A percentile compares a stretch with the other conserved stretches of the same genome.
These are phyloP conservation scores for Calocybe indica DNA, from an alignment of 768 basidiomycete genomes.

Conservation along the genomic window DNA sequence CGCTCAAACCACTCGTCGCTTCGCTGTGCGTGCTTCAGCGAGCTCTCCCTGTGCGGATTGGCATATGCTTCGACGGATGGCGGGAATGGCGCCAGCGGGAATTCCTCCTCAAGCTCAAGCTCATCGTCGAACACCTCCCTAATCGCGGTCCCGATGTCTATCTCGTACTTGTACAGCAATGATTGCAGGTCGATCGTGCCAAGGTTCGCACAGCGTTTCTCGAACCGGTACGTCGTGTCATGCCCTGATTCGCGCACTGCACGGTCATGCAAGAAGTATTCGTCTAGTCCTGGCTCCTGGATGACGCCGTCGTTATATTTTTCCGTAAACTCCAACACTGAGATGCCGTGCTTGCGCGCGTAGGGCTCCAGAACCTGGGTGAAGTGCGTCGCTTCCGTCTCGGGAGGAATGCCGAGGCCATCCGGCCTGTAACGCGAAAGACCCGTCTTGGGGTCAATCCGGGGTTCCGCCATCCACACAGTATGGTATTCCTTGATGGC, in stretches of 20 bases:
- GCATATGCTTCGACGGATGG: conserved; percentile 68
- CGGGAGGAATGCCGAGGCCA: conserved; percentile 93
- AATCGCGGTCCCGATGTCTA: conserved; percentile 98
- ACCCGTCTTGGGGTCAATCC: conserved; percentile 91
- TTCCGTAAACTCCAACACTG: conserved; percentile 94
- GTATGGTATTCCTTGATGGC: conserved; percentile 99
- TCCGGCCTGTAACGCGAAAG: conserved; percentile 92
- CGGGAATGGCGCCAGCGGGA: conserved; percentile 88
- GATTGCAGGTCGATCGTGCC: conserved; percentile 96
- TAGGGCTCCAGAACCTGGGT: conserved; percentile 96
- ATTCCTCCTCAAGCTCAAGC: conserved; percentile 89
- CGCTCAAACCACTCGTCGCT: conserved; percentile 93
- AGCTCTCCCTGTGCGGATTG: conserved; percentile 52
- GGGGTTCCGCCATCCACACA: conserved; percentile 92
- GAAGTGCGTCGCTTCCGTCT: conserved; percentile 98
- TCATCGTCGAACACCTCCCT: conserved; percentile 92
- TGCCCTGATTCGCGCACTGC: conserved; percentile 95
- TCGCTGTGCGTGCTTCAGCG: conserved; percentile 54
- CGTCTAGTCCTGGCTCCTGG: conserved; percentile 85
- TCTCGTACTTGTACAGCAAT: conserved; percentile 96
- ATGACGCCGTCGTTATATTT: conserved; percentile 85
- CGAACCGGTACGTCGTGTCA: conserved; percentile 95
- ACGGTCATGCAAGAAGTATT: conserved; percentile 96
- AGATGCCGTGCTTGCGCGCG: conserved; percentile 87
- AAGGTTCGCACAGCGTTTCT: conserved; percentile 95